Percentiles rank a stretch among this genome's conserved stretches.
These are phyloP conservation scores for Ceratocystis colombiana DNA, from an alignment of 2,329 filamentous ascomycete genomes.

Conservation along the genomic window DNA sequence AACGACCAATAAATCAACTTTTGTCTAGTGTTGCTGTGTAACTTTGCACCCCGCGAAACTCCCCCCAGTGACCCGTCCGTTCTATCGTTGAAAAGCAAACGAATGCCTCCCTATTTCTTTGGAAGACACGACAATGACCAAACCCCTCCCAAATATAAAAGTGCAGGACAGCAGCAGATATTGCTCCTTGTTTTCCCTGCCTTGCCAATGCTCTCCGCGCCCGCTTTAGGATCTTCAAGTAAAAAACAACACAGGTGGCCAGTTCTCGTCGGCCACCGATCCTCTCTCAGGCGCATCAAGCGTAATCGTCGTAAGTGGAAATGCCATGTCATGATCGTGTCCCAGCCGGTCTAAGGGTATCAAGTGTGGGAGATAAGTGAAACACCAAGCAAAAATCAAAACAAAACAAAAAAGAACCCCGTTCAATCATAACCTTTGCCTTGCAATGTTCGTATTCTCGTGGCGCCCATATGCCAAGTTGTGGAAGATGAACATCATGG, in stretches of 20 bases:
- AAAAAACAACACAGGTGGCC: constrained; percentile 23
- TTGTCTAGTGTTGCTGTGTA: constrained; percentile 44
- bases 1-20: constrained; percentile 55
- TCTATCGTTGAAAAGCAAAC: constrained; percentile 34
- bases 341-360: constrained; percentile 30
- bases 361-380: constrained; percentile 27
- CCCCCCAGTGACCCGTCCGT: constrained; percentile 33
- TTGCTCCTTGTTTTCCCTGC: constrained; percentile 19
- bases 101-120: constrained; percentile 32
- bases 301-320: constrained; percentile 26
- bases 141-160: constrained; percentile 25
- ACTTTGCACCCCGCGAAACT: constrained; percentile 29
- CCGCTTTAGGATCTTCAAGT: constrained; percentile 25
- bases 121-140: constrained; percentile 30
- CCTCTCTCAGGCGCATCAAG: constrained; percentile 26
- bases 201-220: constrained; percentile 26
- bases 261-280: constrained; percentile 19
- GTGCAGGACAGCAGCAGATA: constrained; percentile 11
- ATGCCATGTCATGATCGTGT: constrained; percentile 27
- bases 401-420: constrained; percentile 28
- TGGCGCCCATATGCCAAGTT: constrained; percentile 24
- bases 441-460: constrained; percentile 30
- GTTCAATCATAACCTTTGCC: constrained; percentile 26
- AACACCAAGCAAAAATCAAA: constrained; percentile 28
- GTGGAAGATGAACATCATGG: background rate